Evolutionary conservation across 495 filamentous ascomycete genomes (phyloP).

Genomic region (Lichenothelia convexa): DNA sequence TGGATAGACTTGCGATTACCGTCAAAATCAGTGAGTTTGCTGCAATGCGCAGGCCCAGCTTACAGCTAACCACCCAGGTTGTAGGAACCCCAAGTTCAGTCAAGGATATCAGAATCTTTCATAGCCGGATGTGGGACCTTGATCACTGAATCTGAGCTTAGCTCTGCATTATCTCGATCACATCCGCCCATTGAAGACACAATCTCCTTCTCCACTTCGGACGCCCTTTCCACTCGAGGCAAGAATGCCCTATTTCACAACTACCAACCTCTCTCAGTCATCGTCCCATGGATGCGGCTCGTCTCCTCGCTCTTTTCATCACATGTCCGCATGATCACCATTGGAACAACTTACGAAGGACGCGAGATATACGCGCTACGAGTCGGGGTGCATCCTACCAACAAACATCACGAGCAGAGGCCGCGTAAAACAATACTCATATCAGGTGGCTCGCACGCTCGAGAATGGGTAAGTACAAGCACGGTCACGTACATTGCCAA

Average conservation of each 20-base stretch:
- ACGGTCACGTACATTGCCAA: slow-evolving; percentile 85
- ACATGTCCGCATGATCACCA: slow-evolving; percentile 49
- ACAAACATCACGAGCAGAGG: slow-evolving; percentile 16
- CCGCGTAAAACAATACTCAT: slow-evolving; percentile 66
- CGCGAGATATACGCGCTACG: slow-evolving; percentile 68
- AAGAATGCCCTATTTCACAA: slow-evolving; percentile 71
- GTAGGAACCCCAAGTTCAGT: slow-evolving; percentile 40
- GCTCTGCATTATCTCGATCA: slow-evolving; percentile 24
- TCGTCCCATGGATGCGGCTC: slow-evolving; percentile 74
- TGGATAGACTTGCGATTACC: slow-evolving; percentile 78
- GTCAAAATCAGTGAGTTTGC: slow-evolving; percentile 46
- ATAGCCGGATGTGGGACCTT: no score
- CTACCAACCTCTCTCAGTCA: slow-evolving; percentile 66
- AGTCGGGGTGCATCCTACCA: slow-evolving; percentile 43
- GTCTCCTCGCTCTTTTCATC: slow-evolving; percentile 75
- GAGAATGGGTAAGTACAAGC: slow-evolving; percentile 91
- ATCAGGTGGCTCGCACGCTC: slow-evolving; percentile 68
- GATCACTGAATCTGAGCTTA: no score
- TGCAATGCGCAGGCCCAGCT: slow-evolving; percentile 37
- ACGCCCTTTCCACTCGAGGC: slow-evolving; percentile 17
- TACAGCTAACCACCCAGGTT: slow-evolving; percentile 60
- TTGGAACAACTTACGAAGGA: slow-evolving; percentile 71
- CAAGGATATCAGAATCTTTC: no score
- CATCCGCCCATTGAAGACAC: slow-evolving; percentile 9
- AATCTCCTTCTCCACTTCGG: slow-evolving; percentile 19